Conservation (phyloP, 768 basidiomycete species). For the Collybia nuda region DNA sequence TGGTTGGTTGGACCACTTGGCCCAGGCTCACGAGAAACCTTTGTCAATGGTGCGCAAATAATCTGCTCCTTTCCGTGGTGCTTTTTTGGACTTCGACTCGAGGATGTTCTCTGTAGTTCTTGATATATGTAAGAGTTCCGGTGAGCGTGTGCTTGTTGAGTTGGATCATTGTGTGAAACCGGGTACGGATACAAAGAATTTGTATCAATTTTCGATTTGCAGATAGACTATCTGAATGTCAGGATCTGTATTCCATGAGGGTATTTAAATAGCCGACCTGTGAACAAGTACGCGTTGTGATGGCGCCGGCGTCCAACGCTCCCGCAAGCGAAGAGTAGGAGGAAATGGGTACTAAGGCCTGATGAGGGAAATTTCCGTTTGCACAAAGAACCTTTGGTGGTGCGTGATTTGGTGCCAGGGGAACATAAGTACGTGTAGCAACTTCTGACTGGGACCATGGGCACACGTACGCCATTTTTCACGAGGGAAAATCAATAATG, state of each 20-base stretch:
- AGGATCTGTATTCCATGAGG: background rate
- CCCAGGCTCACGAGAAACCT: background rate
- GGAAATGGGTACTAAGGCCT: conserved; percentile 10
- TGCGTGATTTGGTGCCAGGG: background rate
- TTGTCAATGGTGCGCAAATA: too few species aligned
- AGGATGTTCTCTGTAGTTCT: background rate
- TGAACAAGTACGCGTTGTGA: conserved; percentile 1
- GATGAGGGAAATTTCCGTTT: conserved; percentile 1
- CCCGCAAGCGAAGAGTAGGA: conserved; percentile 19
- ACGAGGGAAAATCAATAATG: background rate
- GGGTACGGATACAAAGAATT: conserved; percentile 1
- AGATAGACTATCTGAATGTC: conserved; percentile 8
- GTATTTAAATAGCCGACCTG: conserved; percentile 6
- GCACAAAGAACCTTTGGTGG: conserved; percentile 6
- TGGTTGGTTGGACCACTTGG: conserved; percentile 23
- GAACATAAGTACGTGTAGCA: background rate
- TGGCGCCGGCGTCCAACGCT: conserved; percentile 10
- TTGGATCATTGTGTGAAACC: conserved; percentile 9
- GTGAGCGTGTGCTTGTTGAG: background rate
- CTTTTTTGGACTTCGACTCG: conserved; percentile 2
- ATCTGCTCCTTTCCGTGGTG: too few species aligned
- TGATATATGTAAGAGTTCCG: too few species aligned
- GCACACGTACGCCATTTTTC: background rate
- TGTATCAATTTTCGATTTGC: conserved; percentile 2
- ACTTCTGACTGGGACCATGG: conserved; percentile 5